Base-by-base conservation (phyloP, 2,329 filamentous ascomycete genomes). In the Alternaria sp. region DNA sequence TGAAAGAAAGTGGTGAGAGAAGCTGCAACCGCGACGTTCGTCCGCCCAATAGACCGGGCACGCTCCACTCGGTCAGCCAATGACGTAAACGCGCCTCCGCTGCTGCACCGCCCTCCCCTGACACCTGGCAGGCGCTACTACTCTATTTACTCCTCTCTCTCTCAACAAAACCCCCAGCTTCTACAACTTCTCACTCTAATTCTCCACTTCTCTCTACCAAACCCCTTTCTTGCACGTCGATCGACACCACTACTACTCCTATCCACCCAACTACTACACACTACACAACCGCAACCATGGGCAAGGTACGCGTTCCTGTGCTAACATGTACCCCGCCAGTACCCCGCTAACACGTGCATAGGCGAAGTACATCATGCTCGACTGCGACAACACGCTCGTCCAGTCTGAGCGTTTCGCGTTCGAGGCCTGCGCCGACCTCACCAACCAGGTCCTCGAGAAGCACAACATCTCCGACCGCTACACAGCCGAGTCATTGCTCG, bases 331-430 rank as follows among this genome's bases (percentile, higher is more conserved):
- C 66, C 69, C 71, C 67, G 55, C 68, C 55, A 56, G 60, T 58
- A 63, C 67, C 66, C 57, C 65, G 55, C 72, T 77, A 65, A 75
- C 60, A 26, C 3, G 14, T 56, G 44, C 18, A 23, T 64, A 82
- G 80, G 81, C 81, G 77, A 84, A 83, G 70, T 82, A 84, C 77
- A 82, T 85, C 75, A 82, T 85, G 68, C 82, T 85, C 78, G 84
- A 85, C 81, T 85, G 86, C 81, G 85, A 97, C 88, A 97, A 97
- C 87, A 97, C 94, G 68, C 92, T 97, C 79, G 93, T 96, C 79
- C 89, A 96, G 74, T 96, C 93, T 58, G 94, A 97, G 85, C 90
- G 92, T 76, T 87, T 97, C 73, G 94, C 94, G 78, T 97, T 97
- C 80, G 92, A 95, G 83, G 94, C 92, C 71, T 97, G 93, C 82